Conservation (phyloP, 2,329 filamentous ascomycete genomes). For the Cadophora luteo-olivacea region DNA sequence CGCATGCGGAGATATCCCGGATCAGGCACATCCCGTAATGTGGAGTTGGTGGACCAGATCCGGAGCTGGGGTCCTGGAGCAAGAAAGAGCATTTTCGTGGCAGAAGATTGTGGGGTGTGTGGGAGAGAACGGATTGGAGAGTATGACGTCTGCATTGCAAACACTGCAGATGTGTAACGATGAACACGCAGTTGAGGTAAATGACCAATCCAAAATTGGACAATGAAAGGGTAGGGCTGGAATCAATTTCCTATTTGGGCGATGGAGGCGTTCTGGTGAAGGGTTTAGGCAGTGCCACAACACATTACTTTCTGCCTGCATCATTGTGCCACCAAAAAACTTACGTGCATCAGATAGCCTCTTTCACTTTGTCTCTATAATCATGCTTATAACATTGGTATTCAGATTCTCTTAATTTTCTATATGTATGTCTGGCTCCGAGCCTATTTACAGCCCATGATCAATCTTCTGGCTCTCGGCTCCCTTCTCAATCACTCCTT, state of each 20-base stretch:
- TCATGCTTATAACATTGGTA: not conserved
- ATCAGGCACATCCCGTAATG: slow-evolving; percentile 18
- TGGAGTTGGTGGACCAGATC: slow-evolving; percentile 28
- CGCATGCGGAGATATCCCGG: not conserved
- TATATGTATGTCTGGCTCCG: slow-evolving; percentile 8
- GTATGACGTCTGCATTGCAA: not conserved
- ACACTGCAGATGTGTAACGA: not conserved
- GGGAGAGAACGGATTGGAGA: not conserved
- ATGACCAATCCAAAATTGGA: not conserved
- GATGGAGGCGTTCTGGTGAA: not conserved
- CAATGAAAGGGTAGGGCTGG: not conserved
- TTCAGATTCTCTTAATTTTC: not conserved
- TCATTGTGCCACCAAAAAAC: too few relatives aligned
- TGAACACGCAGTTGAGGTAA: not conserved
- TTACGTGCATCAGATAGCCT: not conserved
- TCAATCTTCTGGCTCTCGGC: slow-evolving; percentile 42
- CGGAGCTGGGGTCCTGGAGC: slow-evolving; percentile 8
- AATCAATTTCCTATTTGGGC: slow-evolving; percentile 5
- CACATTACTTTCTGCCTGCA: not conserved
- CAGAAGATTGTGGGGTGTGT: slow-evolving; percentile 20
- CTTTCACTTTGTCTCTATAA: not conserved
- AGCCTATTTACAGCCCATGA: slow-evolving; percentile 33
- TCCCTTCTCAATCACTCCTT: slow-evolving; percentile 42
- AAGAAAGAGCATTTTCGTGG: slow-evolving; percentile 20
- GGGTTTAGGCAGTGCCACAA: not conserved